Percentiles rank a stretch among this genome's conserved stretches.
phyloP scores from a whole-genome alignment of 2,329 filamentous ascomycete genomes.

The Xylaria polymorpha region DNA sequence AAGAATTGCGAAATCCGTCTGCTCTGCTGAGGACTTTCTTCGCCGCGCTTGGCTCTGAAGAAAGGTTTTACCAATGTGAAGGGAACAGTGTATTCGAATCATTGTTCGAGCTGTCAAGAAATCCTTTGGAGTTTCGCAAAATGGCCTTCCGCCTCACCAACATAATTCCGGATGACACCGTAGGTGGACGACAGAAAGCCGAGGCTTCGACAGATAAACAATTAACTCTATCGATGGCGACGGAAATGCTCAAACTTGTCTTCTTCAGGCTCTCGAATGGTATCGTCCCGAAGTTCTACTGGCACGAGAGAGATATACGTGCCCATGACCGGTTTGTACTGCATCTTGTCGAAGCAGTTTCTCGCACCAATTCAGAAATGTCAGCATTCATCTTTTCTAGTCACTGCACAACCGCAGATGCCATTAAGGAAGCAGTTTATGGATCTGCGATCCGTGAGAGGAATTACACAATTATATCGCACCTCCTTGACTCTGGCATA shows the following conservation, averaged over 20 bases:
- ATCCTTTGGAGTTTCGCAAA: neutral
- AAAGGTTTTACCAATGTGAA: neutral
- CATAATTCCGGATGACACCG: constrained; percentile 3
- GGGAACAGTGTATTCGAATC: neutral
- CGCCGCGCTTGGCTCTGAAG: neutral
- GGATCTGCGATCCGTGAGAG: constrained; percentile 18
- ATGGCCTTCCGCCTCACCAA: neutral
- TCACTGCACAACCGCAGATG: neutral
- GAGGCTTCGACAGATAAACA: neutral
- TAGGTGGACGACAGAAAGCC: neutral
- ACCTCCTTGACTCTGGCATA: constrained; percentile 13
- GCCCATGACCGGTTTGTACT: constrained; percentile 17
- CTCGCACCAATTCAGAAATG: constrained; percentile 11
- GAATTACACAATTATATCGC: constrained; percentile 7
- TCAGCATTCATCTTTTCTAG: neutral
- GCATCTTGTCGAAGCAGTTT: constrained; percentile 13
- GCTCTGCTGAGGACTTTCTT: neutral
- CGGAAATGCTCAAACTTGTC: constrained; percentile 13
- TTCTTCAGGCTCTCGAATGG: constrained; percentile 31
- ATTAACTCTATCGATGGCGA: neutral
- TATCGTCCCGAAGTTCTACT: neutral
- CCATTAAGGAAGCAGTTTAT: constrained; percentile 24
- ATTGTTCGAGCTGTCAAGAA: neutral
- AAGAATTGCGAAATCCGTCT: constrained; percentile 11
- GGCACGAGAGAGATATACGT: fast-evolving